These are phyloP conservation scores for Pseudogymnoascus sp. DNA, from an alignment of 2,329 filamentous ascomycete genomes.

Conservation along the genomic window DNA sequence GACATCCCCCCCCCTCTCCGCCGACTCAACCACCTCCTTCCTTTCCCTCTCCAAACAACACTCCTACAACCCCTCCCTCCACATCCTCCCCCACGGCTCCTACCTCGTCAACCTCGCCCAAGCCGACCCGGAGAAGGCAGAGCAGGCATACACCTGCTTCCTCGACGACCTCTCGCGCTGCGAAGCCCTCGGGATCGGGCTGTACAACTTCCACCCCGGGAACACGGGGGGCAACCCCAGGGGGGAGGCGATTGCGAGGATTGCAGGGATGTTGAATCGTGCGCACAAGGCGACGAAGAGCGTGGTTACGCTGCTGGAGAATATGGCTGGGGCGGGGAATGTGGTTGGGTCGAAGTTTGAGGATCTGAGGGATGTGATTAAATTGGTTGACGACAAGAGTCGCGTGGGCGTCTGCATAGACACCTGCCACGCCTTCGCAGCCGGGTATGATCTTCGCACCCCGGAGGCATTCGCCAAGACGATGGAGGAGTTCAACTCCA, in stretches of 20 bases:
- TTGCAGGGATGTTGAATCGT: conserved; percentile 74
- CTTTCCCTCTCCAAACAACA: conserved; percentile 58
- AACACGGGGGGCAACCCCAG: conserved; percentile 63
- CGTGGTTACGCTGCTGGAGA: conserved; percentile 83
- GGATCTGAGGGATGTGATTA: conserved; percentile 80
- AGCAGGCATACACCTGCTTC: conserved; percentile 79
- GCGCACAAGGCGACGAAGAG: conserved; percentile 67
- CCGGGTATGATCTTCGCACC: conserved; percentile 79
- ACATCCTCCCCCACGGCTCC: conserved; percentile 84
- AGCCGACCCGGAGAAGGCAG: conserved; percentile 66
- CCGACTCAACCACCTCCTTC: conserved; percentile 63
- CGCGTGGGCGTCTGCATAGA: conserved; percentile 92
- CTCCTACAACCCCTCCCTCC: conserved; percentile 60
- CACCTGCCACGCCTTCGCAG: conserved; percentile 93
- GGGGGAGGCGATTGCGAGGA: conserved; percentile 63
- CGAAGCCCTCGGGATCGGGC: conserved; percentile 71
- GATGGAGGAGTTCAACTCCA: conserved; percentile 65
- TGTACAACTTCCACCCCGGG: conserved; percentile 99
- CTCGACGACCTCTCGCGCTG: conserved; percentile 82
- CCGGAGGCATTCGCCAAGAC: conserved; percentile 66
- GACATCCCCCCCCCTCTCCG: conserved; percentile 69
- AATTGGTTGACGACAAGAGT: conserved; percentile 66
- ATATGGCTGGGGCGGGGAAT: conserved; percentile 88
- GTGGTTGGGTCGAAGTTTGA: conserved; percentile 79
- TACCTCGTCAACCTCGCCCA: conserved; percentile 96